Evolutionary conservation across 345 rosid species (phyloP).

Genomic region (Camelina hispida): DNA sequence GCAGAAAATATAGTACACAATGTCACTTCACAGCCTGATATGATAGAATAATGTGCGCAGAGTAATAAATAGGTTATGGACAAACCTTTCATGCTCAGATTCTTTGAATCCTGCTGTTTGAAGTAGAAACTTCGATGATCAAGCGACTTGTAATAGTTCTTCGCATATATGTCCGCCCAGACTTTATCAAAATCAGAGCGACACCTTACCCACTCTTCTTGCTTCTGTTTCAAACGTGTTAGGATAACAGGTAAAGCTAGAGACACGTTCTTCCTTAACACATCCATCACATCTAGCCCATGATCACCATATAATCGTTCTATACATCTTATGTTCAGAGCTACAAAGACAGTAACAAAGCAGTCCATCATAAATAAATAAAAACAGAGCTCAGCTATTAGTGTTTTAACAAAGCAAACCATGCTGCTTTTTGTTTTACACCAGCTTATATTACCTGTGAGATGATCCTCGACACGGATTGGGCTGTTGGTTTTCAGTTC

Average conservation of each 20-base stretch:
- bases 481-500: slow-evolving; percentile 58
- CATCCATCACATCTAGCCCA: slow-evolving; percentile 93
- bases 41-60: not conserved
- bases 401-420: not conserved
- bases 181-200: slow-evolving; percentile 89
- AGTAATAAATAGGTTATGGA: not conserved
- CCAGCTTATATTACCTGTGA: slow-evolving; percentile 60
- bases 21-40: not conserved
- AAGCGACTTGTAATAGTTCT: slow-evolving; percentile 88
- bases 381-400: slow-evolving; percentile 9
- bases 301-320: slow-evolving; percentile 92
- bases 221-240: slow-evolving; percentile 93
- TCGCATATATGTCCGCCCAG: slow-evolving; percentile 93
- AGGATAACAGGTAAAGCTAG: slow-evolving; percentile 82
- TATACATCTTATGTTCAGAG: slow-evolving; percentile 82
- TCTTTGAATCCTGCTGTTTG: slow-evolving; percentile 95
- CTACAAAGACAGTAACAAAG: slow-evolving; percentile 48
- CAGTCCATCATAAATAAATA: slow-evolving; percentile 1
- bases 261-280: slow-evolving; percentile 73
- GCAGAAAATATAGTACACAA: slow-evolving; percentile 33
- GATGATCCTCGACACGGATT: slow-evolving; percentile 67
- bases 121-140: slow-evolving; percentile 96
- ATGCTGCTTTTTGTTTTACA: slow-evolving; percentile 16
- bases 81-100: slow-evolving; percentile 80
- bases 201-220: slow-evolving; percentile 94